Conservation (phyloP, 345 rosid species). For the Cardamine resedifolia region DNA sequence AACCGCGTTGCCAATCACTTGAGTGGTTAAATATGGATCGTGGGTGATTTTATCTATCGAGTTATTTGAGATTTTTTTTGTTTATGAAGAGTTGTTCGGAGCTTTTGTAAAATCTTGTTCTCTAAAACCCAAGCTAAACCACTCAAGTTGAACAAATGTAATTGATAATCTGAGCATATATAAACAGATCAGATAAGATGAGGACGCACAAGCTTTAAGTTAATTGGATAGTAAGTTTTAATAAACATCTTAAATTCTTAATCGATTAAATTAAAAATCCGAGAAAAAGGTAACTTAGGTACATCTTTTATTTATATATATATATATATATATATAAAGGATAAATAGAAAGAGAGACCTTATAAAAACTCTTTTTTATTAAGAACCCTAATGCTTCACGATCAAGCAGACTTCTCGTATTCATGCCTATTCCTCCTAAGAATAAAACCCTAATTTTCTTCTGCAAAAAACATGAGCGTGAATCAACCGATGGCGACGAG, state of each 20-base stretch:
- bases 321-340: no score
- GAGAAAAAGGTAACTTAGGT: slow-evolving; percentile 23
- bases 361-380: neutral
- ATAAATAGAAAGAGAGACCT: neutral
- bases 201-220: neutral
- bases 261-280: neutral
- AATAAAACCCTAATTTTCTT: slow-evolving; percentile 8
- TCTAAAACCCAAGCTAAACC: no score
- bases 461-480: slow-evolving; percentile 14
- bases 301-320: no score
- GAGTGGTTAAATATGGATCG: neutral
- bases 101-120: no score
- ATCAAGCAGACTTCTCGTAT: slow-evolving; percentile 18
- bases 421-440: slow-evolving; percentile 17
- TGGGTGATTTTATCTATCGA: neutral
- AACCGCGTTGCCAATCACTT: no score
- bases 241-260: neutral
- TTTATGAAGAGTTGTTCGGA: no score
- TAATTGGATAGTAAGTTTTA: slow-evolving; percentile 32
- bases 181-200: neutral
- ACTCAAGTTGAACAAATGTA: neutral
- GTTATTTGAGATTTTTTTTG: neutral
- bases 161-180: neutral
- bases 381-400: slow-evolving; percentile 23
- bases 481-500: neutral